A percentile compares a stretch with the other conserved stretches of the same genome.
Evolutionary conservation across 805 yeast genomes (phyloP).

Genomic region (Starmerella scarabaei): DNA sequence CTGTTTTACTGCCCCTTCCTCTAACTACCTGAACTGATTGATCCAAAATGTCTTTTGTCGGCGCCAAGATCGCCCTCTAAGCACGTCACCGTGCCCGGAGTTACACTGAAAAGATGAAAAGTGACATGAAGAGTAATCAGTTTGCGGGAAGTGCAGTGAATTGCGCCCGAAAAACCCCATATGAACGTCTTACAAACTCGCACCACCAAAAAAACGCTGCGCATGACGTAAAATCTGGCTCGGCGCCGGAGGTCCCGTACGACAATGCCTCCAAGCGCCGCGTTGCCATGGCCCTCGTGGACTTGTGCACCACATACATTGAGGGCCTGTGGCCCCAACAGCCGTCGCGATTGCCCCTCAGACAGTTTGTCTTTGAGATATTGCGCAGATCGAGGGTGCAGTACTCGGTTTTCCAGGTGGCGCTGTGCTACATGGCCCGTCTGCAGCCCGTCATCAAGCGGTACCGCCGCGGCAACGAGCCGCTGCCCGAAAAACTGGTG

Average conservation of each 20-base stretch:
- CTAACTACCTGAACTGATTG: too few relatives aligned
- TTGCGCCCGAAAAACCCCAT: too few relatives aligned
- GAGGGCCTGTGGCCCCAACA: conserved; percentile 15
- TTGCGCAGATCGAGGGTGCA: conserved; percentile 43
- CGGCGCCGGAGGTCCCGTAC: too few relatives aligned
- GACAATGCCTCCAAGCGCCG: conserved; percentile 11
- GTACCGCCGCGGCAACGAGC: conserved; percentile 1
- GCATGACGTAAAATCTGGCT: too few relatives aligned
- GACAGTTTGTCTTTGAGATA: conserved; percentile 30
- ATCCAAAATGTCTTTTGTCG: not conserved
- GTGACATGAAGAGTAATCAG: too few relatives aligned
- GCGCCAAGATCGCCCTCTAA: not conserved
- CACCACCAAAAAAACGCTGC: too few relatives aligned
- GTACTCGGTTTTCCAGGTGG: conserved; percentile 48
- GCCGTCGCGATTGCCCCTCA: conserved; percentile 24
- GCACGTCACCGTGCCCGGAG: too few relatives aligned
- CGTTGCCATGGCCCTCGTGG: conserved; percentile 15
- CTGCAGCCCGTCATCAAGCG: conserved; percentile 26
- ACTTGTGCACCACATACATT: conserved; percentile 14
- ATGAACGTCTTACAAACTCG: too few relatives aligned
- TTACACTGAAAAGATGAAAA: too few relatives aligned
- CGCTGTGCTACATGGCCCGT: conserved; percentile 51
- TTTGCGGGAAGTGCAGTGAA: too few relatives aligned
- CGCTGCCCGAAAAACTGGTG: conserved; percentile 8
- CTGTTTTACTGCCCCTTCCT: too few relatives aligned